These are phyloP conservation scores for Candida dajiaensis DNA, from an alignment of 805 yeast genomes.

Conservation along the genomic window DNA sequence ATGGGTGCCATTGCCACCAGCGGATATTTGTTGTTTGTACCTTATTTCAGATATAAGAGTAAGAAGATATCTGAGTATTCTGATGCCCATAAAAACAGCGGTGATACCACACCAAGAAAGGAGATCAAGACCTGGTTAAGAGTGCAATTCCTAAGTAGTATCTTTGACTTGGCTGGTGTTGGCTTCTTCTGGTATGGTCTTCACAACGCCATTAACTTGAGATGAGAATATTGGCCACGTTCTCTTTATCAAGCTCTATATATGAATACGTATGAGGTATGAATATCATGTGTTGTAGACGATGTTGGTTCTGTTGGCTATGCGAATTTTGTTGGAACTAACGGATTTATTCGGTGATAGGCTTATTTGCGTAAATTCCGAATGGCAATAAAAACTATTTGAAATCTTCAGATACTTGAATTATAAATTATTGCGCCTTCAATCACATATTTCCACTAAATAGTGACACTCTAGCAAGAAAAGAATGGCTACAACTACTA, in stretches of 20 bases:
- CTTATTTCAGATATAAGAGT: conserved; percentile 13
- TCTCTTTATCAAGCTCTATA: background rate
- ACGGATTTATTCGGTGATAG: background rate
- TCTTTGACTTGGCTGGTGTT: conserved; percentile 13
- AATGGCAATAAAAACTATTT: background rate
- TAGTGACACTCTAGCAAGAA: background rate
- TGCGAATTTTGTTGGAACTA: background rate
- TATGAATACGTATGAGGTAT: background rate
- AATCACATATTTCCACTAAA: background rate
- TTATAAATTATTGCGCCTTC: too few species aligned
- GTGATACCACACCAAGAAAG: conserved; percentile 8
- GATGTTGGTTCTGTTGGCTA: background rate
- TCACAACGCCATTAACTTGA: conserved; percentile 8
- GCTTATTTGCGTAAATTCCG: background rate
- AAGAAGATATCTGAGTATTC: conserved; percentile 6
- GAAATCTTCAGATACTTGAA: background rate
- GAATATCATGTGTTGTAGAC: background rate
- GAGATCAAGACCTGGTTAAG: conserved; percentile 10
- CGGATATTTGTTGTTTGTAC: conserved; percentile 10
- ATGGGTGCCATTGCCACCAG: conserved; percentile 11
- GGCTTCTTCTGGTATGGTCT: conserved; percentile 14
- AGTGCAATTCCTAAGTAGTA: conserved; percentile 9
- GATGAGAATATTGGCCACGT: background rate
- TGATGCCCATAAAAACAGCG: conserved; percentile 2
- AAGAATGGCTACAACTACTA: background rate